phyloP scores from a whole-genome alignment of 1,284 basidiomycete genomes.

The Papiliotrema fonsecae region DNA sequence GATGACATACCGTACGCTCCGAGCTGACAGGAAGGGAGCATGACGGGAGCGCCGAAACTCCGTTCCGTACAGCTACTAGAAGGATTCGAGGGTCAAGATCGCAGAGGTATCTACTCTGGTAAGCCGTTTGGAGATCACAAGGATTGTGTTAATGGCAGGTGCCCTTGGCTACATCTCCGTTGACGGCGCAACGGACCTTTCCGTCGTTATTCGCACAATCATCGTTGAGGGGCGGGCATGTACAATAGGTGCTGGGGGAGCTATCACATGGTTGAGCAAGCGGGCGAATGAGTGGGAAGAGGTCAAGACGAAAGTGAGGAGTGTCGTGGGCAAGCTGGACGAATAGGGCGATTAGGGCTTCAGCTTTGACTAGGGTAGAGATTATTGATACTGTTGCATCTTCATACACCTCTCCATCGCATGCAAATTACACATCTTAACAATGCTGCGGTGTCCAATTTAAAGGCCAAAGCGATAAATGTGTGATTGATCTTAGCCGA shows the following conservation, averaged over 20 bases:
- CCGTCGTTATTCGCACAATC: constrained; percentile 92
- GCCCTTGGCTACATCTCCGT: constrained; percentile 89
- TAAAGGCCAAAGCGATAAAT: no score
- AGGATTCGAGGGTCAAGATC: constrained; percentile 63
- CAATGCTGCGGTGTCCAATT: no score
- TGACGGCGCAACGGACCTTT: constrained; percentile 84
- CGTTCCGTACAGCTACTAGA: constrained; percentile 87
- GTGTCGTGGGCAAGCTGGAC: constrained; percentile 36
- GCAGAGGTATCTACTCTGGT: constrained; percentile 79
- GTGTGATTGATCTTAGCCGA: no score
- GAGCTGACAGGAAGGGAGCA: constrained; percentile 49
- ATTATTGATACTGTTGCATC: no score
- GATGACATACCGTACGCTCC: not conserved
- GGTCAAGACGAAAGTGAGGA: constrained; percentile 71
- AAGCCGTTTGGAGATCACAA: not conserved
- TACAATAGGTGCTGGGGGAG: constrained; percentile 81
- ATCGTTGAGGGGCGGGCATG: constrained; percentile 63
- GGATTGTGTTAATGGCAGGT: constrained; percentile 39
- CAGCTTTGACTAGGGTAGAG: no score
- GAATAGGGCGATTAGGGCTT: no score
- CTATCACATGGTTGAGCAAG: constrained; percentile 89
- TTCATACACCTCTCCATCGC: no score
- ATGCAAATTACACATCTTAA: no score
- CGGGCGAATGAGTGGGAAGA: constrained; percentile 89
- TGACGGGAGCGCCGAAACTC: constrained; percentile 97